Base-by-base conservation (phyloP, 202 grass and related monocot species). In the Digitaria exilis region DNA sequence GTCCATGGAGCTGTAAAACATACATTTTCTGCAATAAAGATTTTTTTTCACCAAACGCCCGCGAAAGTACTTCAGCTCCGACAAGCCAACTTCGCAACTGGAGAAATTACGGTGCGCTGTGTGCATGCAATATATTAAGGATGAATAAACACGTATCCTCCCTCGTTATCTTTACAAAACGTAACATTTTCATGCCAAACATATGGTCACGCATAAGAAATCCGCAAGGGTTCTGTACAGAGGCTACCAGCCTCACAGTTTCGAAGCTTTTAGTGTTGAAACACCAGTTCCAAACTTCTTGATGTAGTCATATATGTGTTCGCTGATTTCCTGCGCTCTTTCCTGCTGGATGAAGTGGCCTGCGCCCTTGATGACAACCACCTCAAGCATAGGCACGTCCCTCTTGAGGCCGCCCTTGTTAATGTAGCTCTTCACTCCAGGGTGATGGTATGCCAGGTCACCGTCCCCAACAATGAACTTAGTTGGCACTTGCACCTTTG, bases 281-380 rank as follows among this genome's bases (percentile, higher is more conserved):
- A 18, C 50, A 32, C 29, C 69, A 0, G 45, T 45, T 14, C 37
- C 35, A 49, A 94, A 94, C 66, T 88, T 92, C 61, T 76, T 83
- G 65, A 97, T 92, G 74, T 91, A 97, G 18, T 91, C 76, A 69
- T 89, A 78, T 73, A 94, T 92, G 58, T 94, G 94, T 2, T 92
- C 88, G n/a, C 75, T 94, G 50, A 97, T 84, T 80, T 94, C 86
- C 24, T 88, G 76, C 7, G 92, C 84, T 35, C 85, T 89, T 78
- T 97, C 95, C 69, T 93, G 95, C 59, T 97, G 92, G 59, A 94
- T 65, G 59, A 93, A 97, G 49, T 94, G 95, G 0, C 84, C 92
- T 0, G 84, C 92, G 13, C 76, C 92, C 37, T 88, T 71, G 67
- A 93, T 79, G 3, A 97, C 88, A 63, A 94, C 90, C 41, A 89